phyloP scores from a whole-genome alignment of 306 rosid species.

The Pterocarpus santalinus region DNA sequence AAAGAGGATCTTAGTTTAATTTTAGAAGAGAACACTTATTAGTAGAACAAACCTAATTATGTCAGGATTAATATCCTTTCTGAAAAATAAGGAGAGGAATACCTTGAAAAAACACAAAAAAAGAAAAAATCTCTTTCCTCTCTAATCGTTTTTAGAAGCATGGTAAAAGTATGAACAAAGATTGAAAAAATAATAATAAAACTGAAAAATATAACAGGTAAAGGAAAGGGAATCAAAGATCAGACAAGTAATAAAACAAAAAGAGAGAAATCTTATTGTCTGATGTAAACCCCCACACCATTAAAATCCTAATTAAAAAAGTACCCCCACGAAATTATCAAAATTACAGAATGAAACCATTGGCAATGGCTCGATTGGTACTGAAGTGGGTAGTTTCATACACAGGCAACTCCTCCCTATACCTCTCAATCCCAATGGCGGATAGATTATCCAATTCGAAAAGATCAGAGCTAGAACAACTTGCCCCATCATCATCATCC shows the following conservation, averaged over 20 bases:
- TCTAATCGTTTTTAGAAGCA: too few species aligned
- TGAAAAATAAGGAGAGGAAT: too few species aligned
- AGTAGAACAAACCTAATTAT: too few species aligned
- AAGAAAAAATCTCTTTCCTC: too few species aligned
- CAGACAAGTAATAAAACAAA: neutral
- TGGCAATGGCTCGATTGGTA: constrained; percentile 85
- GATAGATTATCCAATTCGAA: constrained; percentile 94
- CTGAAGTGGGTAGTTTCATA: constrained; percentile 91
- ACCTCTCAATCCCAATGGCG: constrained; percentile 86
- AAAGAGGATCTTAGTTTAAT: too few species aligned
- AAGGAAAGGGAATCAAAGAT: too few species aligned
- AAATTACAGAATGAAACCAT: constrained; percentile 82
- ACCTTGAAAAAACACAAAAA: too few species aligned
- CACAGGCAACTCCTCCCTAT: constrained; percentile 89
- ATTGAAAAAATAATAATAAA: neutral
- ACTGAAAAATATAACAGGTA: too few species aligned
- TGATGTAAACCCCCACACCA: constrained; percentile 72
- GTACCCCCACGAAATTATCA: constrained; percentile 18
- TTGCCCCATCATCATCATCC: constrained; percentile 74
- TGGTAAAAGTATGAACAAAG: too few species aligned
- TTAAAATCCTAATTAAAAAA: constrained; percentile 47
- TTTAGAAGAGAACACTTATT: too few species aligned
- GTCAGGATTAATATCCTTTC: too few species aligned
- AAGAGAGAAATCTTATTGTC: constrained; percentile 59
- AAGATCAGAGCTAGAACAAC: constrained; percentile 93